Conservation (phyloP, 768 basidiomycete genomes). For the Leccinum subgranulosum region DNA sequence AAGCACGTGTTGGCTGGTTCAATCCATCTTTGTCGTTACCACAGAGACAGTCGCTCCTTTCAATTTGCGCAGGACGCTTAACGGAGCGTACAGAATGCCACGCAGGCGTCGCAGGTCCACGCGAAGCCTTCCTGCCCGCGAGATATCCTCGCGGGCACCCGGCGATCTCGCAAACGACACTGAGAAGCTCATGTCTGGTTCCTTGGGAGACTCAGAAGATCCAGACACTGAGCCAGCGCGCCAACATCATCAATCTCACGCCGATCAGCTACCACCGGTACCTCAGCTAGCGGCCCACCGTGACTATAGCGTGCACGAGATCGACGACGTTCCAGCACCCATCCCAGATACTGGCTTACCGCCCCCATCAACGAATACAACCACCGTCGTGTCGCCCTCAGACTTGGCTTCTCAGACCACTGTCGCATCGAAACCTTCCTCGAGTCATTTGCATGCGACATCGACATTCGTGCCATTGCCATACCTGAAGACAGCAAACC, state of each 20-base stretch:
- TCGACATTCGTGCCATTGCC: constrained; percentile 28
- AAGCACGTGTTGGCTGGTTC: constrained; percentile 22
- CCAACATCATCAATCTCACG: constrained; percentile 2
- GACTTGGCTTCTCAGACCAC: constrained; percentile 22
- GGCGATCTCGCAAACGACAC: constrained; percentile 17
- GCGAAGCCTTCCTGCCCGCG: constrained; percentile 7
- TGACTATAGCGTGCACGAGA: constrained; percentile 28
- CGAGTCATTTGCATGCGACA: constrained; percentile 11
- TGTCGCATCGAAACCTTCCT: constrained; percentile 17
- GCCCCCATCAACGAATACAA: constrained; percentile 19
- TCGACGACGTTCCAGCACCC: constrained; percentile 28
- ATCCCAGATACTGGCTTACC: constrained; percentile 31
- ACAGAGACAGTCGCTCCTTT: constrained; percentile 21
- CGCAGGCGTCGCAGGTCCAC: constrained; percentile 12
- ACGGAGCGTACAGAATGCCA: constrained; percentile 13
- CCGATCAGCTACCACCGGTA: constrained; percentile 7
- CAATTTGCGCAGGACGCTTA: constrained; percentile 26
- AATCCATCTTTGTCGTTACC: constrained; percentile 6
- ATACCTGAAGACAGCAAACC: constrained; percentile 23
- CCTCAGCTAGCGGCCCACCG: constrained; percentile 15
- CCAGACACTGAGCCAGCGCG: background rate
- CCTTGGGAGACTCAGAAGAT: background rate
- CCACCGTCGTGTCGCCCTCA: constrained; percentile 2
- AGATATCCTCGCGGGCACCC: constrained; percentile 7
- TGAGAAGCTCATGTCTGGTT: constrained; percentile 17